Conservation (phyloP, 2,329 filamentous ascomycete genomes). For the Neofusicoccum cordaticola region DNA sequence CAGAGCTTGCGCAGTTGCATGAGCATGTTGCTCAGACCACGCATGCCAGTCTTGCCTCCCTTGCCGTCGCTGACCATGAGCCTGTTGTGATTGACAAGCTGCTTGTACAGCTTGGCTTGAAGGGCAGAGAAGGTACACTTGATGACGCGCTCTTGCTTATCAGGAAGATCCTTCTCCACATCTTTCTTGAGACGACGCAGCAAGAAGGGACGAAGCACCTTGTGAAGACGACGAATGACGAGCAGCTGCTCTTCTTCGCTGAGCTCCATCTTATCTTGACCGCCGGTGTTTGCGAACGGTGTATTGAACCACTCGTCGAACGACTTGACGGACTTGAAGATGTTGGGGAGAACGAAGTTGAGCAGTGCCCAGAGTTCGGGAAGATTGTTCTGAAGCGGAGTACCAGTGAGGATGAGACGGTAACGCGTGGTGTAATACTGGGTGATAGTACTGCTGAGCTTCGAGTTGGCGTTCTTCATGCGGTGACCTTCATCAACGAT, state of each 20-base stretch:
- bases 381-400: conserved; percentile 94
- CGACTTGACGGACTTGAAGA: conserved; percentile 98
- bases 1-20: conserved; percentile 99
- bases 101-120: conserved; percentile 92
- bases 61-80: conserved; percentile 93
- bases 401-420: conserved; percentile 95
- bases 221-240: conserved; percentile 96
- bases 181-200: conserved; percentile 98
- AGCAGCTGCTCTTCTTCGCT: conserved; percentile 99
- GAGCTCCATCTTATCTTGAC: conserved; percentile 97
- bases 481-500: conserved; percentile 99
- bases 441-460: conserved; percentile 90
- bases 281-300: conserved; percentile 95
- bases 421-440: conserved; percentile 94
- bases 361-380: conserved; percentile 96
- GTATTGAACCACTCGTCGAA: conserved; percentile 99
- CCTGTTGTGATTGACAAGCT: conserved; percentile 93
- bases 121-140: conserved; percentile 98
- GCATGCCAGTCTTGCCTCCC: conserved; percentile 88
- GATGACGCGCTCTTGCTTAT: conserved; percentile 99
- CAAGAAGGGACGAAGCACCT: conserved; percentile 94
- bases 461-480: conserved; percentile 98
- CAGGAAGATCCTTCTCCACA: conserved; percentile 96
- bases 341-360: conserved; percentile 96
- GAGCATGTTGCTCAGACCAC: conserved; percentile 98